Percentiles rank a stretch among this genome's conserved stretches.
Evolutionary conservation across 176 grass and related monocot species (phyloP).

Genomic region (Bonia amplexicaulis): DNA sequence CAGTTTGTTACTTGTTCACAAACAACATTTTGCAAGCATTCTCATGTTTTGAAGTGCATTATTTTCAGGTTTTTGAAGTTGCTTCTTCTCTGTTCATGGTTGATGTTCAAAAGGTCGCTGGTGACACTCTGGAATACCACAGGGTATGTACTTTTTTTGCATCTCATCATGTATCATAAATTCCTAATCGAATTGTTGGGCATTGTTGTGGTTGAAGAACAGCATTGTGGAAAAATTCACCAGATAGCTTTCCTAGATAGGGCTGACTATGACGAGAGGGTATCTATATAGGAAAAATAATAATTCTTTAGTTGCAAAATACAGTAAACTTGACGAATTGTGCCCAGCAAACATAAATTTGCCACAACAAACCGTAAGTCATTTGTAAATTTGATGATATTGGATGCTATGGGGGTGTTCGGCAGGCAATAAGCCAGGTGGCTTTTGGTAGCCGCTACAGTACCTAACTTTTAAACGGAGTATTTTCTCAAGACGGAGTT

Average conservation of each 20-base stretch:
- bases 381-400: neutral
- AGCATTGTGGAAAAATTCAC: neutral
- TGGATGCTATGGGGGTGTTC: no score
- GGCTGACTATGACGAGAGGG: neutral
- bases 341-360: neutral
- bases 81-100: slow-evolving; percentile 93
- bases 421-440: no score
- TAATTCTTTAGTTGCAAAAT: neutral
- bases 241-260: neutral
- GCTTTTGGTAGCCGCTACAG: no score
- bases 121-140: slow-evolving; percentile 94
- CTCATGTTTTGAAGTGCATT: slow-evolving; percentile 28
- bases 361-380: neutral
- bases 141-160: slow-evolving; percentile 50
- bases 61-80: slow-evolving; percentile 83
- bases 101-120: slow-evolving; percentile 91
- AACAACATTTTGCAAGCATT: neutral
- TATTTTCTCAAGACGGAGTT: no score
- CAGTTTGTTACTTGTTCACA: neutral
- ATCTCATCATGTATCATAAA: slow-evolving; percentile 2
- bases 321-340: neutral
- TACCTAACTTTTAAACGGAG: no score
- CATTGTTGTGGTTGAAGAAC: neutral
- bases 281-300: neutral
- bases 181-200: neutral